Evolutionary conservation across 1,284 basidiomycete genomes (phyloP), one percentile per base, ranked within the genome.

Genomic region (Microbotryomycetes sp.): DNA sequence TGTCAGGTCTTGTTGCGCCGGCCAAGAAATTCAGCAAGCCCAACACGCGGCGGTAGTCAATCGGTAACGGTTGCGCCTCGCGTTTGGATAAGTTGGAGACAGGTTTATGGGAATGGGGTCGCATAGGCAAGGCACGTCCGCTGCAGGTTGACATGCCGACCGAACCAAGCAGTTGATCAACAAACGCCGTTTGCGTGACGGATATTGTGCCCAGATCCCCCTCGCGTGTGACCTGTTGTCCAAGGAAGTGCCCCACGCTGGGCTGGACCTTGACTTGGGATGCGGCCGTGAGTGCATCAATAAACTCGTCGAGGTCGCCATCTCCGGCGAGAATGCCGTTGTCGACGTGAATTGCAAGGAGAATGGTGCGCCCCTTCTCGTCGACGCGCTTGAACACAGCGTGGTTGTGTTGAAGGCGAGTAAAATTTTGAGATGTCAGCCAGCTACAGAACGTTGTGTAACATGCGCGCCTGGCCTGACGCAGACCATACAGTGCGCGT

Each of bases 11-110:
- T 0, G 78, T 78, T 0, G 66, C 74, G 15, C 76, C 64, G 2
- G 75, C 72, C 0, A 79, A 55, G 58, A 80, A 81, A 54, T 78
- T 74, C 2, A 81, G 73, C 2, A 67, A 73, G 5, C 80, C 77
- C 5, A 81, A 64, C 21, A 69, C 67, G 58, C 66, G 66, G n/a
- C 72, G 60, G 60, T 76, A 78, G 6, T 27, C 52, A 4, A 52
- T 45, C 26, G 49, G 13, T n/a, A 46, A 49, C 3, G 55, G 51
- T 5, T 26, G 23, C 6, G 26, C 28, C 21, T 50, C 59, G 24
- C 60, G 30, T 9, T 29, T 21, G 9, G 55, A n/a, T n/a, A n/a
- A n/a, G n/a, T n/a, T n/a, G n/a, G n/a, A n/a, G n/a, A n/a, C 57
- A 15, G 55, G 56, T 15, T 58, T 47, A 3, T 61, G 52, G 30